A percentile compares a stretch with the other conserved stretches of the same genome.
phyloP scores from a whole-genome alignment of 2,329 filamentous ascomycete species.

The Xylariaceae sp. region DNA sequence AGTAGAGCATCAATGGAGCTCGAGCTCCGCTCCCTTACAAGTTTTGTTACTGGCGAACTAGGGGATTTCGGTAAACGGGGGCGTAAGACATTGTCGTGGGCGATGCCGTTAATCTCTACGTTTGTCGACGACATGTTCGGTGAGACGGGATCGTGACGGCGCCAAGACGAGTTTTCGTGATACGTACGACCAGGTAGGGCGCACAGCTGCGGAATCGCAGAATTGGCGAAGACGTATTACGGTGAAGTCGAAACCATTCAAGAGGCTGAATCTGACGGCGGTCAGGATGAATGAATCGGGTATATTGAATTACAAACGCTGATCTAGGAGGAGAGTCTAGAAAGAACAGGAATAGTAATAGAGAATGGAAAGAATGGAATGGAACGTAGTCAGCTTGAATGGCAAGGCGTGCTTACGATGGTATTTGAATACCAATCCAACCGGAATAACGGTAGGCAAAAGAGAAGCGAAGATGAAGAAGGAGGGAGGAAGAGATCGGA shows the following conservation, averaged over 20 bases:
- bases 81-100: slow-evolving; percentile 41
- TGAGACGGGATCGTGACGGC: neutral
- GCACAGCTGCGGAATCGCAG: neutral
- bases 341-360: neutral
- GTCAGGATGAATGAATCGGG: neutral
- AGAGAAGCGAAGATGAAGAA: too few species aligned
- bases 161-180: neutral
- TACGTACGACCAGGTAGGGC: neutral
- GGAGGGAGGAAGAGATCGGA: too few species aligned
- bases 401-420: too few species aligned
- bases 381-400: neutral
- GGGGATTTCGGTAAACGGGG: slow-evolving; percentile 47
- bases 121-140: slow-evolving; percentile 26
- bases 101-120: slow-evolving; percentile 22
- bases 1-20: slow-evolving; percentile 36
- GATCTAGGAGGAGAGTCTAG: neutral
- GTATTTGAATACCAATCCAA: too few species aligned
- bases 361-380: neutral
- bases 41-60: slow-evolving; percentile 43
- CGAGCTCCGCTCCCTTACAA: slow-evolving; percentile 40
- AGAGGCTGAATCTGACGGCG: neutral
- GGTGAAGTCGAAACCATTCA: neutral
- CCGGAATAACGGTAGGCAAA: too few species aligned
- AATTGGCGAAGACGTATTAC: neutral
- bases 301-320: neutral